These are phyloP conservation scores for Ogataea trehalophila DNA, from an alignment of 805 yeast genomes.

Conservation along the genomic window DNA sequence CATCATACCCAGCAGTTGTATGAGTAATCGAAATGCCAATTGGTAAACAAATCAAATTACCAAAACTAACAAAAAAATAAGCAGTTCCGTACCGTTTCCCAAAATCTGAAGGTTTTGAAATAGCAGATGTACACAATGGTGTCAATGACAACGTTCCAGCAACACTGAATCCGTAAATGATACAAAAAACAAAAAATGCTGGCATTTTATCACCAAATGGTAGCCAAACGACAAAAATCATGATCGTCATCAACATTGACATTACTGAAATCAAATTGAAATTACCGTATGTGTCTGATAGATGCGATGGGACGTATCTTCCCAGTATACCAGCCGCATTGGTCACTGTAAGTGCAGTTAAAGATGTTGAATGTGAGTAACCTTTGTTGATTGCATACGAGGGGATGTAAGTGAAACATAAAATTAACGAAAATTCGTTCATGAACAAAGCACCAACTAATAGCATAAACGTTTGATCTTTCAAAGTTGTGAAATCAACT, in stretches of 20 bases:
- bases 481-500: conserved; percentile 36
- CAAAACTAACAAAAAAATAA: conserved; percentile 44
- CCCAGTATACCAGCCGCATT: conserved; percentile 43
- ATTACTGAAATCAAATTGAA: conserved; percentile 37
- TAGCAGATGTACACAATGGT: conserved; percentile 65
- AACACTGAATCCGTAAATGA: conserved; percentile 51
- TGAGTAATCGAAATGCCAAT: conserved; percentile 34
- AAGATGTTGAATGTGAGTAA: conserved; percentile 35
- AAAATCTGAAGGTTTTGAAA: conserved; percentile 58
- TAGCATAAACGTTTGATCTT: conserved; percentile 38
- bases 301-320: conserved; percentile 39
- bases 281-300: conserved; percentile 42
- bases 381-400: conserved; percentile 53
- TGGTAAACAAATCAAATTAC: conserved; percentile 44
- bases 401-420: conserved; percentile 50
- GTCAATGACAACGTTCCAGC: conserved; percentile 61
- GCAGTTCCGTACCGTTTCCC: conserved; percentile 71
- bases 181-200: conserved; percentile 48
- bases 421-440: conserved; percentile 49
- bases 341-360: conserved; percentile 39
- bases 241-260: conserved; percentile 37
- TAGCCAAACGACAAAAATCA: conserved; percentile 52
- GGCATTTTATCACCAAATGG: conserved; percentile 49
- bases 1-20: conserved; percentile 24
- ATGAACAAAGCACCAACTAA: conserved; percentile 39